Evolutionary conservation across 768 basidiomycete species (phyloP), one percentile per base, ranked within the genome.

Genomic region (Mycena sanguinolenta): DNA sequence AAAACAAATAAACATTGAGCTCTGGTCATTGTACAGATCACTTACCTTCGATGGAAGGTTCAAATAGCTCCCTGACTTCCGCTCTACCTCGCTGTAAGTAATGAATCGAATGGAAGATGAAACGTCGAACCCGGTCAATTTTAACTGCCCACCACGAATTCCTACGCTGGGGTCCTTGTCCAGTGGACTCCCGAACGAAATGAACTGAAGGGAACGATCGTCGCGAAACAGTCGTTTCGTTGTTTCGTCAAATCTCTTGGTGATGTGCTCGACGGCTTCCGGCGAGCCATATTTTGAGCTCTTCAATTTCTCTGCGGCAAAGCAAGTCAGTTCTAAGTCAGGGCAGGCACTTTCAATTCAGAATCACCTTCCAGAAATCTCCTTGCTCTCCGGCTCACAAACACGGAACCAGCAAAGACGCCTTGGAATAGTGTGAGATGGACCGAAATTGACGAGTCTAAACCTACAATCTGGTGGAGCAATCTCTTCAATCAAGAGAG

Each of bases 401-500:
- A 95, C 17, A 95, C 91, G 6, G 93, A 94, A 28, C 93, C 93
- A 53, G 92, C 92, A 78, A 95, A 95, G 46, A 94, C 88, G 79
- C 91, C 91, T 92, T n/a, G 55, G 65, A 62, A 63, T 54, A 58
- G 38, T 19, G 46, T 72, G 19, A 67, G 59, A 10, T 38, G 27
- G 23, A 14, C 14, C 30, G 23, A 14, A 16, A 8, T 28, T 27
- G 10, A n/a, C 7, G 27, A 44, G 34, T 5, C 23, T 34, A 38
- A 34, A 81, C 89, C 68, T 71, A 92, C 93, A 95, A 79, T 95
- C 93, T 14, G 93, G 92, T 28, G 93, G 93, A 3, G 93, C 93
- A 73, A 94, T 89, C 80, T 95, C 93, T 77, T 95, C 93, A 74
- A 95, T 94, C 19, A 91, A 88, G 19, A 94, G 86, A 0, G 93